Conservation (phyloP, 768 basidiomycete genomes). For the Lactarius indigo region DNA sequence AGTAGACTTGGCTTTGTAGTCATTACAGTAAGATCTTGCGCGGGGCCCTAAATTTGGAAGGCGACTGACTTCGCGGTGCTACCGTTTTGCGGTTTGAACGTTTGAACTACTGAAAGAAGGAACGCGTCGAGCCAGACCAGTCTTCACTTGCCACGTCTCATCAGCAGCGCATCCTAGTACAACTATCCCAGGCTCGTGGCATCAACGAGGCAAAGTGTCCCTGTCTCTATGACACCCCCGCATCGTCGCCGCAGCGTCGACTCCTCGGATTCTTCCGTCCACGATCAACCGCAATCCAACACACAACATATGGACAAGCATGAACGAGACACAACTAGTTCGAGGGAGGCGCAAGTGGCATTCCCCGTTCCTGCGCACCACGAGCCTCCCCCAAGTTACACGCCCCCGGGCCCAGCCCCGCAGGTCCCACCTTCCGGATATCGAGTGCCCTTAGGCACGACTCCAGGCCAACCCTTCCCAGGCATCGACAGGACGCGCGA, state of each 20-base stretch:
- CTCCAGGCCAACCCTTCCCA: constrained; percentile 42
- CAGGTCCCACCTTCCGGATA: constrained; percentile 54
- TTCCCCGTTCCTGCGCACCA: constrained; percentile 14
- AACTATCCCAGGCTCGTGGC: constrained; percentile 19
- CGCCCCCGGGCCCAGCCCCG: constrained; percentile 4
- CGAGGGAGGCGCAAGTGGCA: constrained; percentile 1
- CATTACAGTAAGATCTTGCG: neutral
- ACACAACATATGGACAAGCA: neutral
- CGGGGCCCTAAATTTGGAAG: neutral
- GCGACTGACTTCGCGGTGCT: neutral
- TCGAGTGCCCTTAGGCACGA: constrained; percentile 52
- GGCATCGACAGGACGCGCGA: constrained; percentile 39
- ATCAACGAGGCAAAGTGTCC: constrained; percentile 6
- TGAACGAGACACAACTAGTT: neutral
- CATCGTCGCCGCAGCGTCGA: constrained; percentile 23
- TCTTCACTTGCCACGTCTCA: neutral
- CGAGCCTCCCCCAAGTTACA: constrained; percentile 21
- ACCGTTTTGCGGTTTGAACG: neutral
- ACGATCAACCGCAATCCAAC: neutral
- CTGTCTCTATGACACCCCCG: constrained; percentile 10
- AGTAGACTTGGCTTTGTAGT: neutral
- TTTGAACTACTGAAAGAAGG: neutral
- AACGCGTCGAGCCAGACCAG: neutral
- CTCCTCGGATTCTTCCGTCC: constrained; percentile 14
- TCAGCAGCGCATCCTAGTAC: constrained; percentile 10